Evolutionary conservation across 495 filamentous ascomycete species (phyloP), one percentile per base, ranked within the genome.

Genomic region (Xylaria acuta): DNA sequence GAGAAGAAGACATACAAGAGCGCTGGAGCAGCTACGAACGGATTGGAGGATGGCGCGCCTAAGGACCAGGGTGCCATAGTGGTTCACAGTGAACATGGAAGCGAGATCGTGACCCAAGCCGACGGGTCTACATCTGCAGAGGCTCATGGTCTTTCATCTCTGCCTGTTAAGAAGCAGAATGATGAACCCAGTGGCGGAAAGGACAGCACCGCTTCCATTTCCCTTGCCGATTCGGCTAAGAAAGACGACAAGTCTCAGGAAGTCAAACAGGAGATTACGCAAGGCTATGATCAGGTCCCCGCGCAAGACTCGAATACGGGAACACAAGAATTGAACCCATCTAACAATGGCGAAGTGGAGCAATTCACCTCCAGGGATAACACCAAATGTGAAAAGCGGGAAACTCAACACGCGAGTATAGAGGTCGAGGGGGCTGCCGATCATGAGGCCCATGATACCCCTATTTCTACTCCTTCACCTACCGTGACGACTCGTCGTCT

Each of bases 41-140:
- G 25, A 1, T 64, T 72, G 49, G 65, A 45, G 20, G 74, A 68
- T 34, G n/a, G 30, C 3, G 72, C 62, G 11, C 58, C 63, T 27
- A 22, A 70, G 38, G 67, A 75, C 66, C 59, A 68, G 1, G 70
- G 63, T 27, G 66, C n/a, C 30, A 6, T 41, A 4, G 18, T 40
- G n/a, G 22, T 18, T 20, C n/a, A 14, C 14, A 11, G 49, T 34
- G 62, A 43, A 11, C 43, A 22, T 54, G 36, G 32, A 27, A 49
- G 6, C 6, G 51, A 56, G 51, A 18, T 11, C 11, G 51, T 30
- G 8, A 12, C 27, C 9, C 25, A 56, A 18, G 53, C 53, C 7
- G n/a, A 11, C 47, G n/a, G n/a, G n/a, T 25, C n/a, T 9, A 51
- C n/a, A 51, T n/a, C 47, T 51, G 8, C 47, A 51, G 47, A 51